phyloP scores from a whole-genome alignment of 2,329 filamentous ascomycete genomes.

The Alternaria arborescens region DNA sequence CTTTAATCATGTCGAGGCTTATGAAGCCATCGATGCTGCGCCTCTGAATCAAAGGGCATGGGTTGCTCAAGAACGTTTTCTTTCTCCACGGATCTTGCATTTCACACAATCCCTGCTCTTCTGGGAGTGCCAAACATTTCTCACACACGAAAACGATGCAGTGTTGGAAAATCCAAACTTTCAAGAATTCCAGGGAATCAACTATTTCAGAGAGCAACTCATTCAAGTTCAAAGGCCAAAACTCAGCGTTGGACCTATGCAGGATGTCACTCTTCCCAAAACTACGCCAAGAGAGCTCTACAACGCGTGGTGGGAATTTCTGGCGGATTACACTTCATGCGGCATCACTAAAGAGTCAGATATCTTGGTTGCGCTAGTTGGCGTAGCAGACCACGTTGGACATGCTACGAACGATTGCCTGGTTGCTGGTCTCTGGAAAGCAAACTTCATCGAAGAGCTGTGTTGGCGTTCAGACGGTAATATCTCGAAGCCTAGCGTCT shows the following conservation, averaged over 20 bases:
- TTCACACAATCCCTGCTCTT: background rate
- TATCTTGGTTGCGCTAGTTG: background rate
- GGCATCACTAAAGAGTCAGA: background rate
- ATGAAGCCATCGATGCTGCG: background rate
- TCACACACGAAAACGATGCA: background rate
- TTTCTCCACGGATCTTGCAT: background rate
- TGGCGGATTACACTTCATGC: fast-evolving
- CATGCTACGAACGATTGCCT: background rate
- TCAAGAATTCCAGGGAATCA: too few relatives aligned
- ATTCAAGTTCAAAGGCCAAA: too few relatives aligned
- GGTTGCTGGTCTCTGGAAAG: background rate
- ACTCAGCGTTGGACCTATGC: too few relatives aligned
- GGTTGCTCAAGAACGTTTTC: background rate
- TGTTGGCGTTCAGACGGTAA: background rate
- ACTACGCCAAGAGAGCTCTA: background rate
- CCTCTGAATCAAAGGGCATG: background rate
- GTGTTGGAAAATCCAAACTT: too few relatives aligned
- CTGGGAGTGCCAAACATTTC: background rate
- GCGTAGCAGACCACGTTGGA: background rate
- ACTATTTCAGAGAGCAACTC: too few relatives aligned
- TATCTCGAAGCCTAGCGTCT: fast-evolving
- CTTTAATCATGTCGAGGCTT: background rate
- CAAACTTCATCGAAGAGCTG: background rate
- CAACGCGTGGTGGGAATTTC: background rate
- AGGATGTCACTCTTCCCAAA: too few relatives aligned